A percentile compares a stretch with the other conserved stretches of the same genome.
Conservation (phyloP, 768 basidiomycete genomes). For the Termitomyces sp. region DNA sequence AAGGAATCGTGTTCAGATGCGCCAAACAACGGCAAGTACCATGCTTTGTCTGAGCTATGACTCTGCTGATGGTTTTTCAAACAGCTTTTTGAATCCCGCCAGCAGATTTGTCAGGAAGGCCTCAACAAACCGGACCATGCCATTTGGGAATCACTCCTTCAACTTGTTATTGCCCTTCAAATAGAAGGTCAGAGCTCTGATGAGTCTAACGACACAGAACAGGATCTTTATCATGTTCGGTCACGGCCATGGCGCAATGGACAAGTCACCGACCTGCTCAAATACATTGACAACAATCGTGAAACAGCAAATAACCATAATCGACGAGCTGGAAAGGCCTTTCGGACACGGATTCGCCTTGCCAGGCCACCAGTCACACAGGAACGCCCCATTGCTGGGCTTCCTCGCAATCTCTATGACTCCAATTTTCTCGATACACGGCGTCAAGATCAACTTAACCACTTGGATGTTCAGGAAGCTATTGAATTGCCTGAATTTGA, state of each 20-base stretch:
- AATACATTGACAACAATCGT: background rate
- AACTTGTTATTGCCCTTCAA: background rate
- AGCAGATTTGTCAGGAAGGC: background rate
- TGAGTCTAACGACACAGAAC: background rate
- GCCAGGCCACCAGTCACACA: too few relatives aligned
- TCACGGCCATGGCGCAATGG: background rate
- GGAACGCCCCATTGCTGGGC: too few relatives aligned
- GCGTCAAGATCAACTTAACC: too few relatives aligned
- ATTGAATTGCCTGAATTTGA: too few relatives aligned
- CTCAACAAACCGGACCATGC: background rate
- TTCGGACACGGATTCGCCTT: too few relatives aligned
- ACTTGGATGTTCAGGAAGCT: too few relatives aligned
- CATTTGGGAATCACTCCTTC: background rate
- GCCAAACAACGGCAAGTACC: background rate
- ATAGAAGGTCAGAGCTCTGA: background rate
- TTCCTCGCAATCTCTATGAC: too few relatives aligned
- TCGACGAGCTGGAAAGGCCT: too few relatives aligned
- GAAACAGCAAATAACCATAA: too few relatives aligned
- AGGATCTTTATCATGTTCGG: background rate
- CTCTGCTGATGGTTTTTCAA: background rate
- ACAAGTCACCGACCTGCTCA: background rate
- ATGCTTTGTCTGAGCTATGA: background rate
- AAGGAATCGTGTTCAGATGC: background rate
- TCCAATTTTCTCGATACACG: too few relatives aligned
- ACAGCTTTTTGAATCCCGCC: background rate